Percentiles rank a stretch among this genome's conserved stretches.
These are phyloP conservation scores for Pochonia chlamydosporia DNA, from an alignment of 2,329 filamentous ascomycete species.

Conservation along the genomic window DNA sequence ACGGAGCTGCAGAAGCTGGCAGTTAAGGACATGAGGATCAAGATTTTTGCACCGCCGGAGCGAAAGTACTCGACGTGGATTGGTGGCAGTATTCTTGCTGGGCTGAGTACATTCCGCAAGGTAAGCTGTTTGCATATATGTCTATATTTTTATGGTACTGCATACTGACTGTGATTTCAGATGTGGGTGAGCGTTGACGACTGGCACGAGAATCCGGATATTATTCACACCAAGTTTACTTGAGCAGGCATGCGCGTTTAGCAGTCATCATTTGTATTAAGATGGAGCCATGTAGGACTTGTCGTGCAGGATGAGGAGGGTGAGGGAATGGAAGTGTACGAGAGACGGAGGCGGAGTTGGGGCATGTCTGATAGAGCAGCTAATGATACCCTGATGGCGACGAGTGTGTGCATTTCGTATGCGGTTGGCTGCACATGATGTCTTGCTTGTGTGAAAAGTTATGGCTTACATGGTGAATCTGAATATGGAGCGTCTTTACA, in stretches of 20 bases:
- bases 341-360: neutral
- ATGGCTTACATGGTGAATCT: too few species aligned
- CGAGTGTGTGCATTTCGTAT: constrained; percentile 1
- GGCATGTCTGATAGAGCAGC: constrained; percentile 2
- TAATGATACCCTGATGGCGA: constrained; percentile 6
- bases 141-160: neutral
- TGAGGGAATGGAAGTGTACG: constrained; percentile 4
- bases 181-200: constrained; percentile 99
- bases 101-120: constrained; percentile 97
- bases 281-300: neutral
- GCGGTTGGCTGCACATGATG: too few species aligned
- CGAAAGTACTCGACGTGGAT: constrained; percentile 99
- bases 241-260: constrained; percentile 34
- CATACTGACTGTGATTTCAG: constrained; percentile 39
- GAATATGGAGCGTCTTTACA: too few species aligned
- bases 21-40: constrained; percentile 98
- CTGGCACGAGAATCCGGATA: constrained; percentile 99
- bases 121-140: constrained; percentile 42
- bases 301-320: constrained; percentile 8
- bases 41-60: constrained; percentile 97
- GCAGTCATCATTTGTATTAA: neutral
- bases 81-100: constrained; percentile 92
- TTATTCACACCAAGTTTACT: constrained; percentile 97
- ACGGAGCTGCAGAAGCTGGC: constrained; percentile 89
- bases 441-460: too few species aligned